Evolutionary conservation across 352 stramenopile genomes (phyloP).

Genomic region (Phytophthora quininea): DNA sequence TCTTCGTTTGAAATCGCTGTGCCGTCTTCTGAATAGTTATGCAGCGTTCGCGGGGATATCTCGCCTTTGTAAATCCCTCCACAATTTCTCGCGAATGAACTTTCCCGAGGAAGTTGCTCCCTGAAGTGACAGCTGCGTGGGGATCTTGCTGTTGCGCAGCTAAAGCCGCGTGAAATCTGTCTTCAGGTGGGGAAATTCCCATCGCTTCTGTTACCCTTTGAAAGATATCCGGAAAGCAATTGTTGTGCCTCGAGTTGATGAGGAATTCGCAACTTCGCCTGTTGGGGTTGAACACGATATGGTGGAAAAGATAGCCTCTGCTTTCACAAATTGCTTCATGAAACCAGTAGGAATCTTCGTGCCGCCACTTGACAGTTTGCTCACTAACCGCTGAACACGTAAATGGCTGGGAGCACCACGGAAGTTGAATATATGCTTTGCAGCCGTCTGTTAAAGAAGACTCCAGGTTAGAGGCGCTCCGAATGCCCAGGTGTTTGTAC

Average conservation of each 20-base stretch:
- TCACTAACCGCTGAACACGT: constrained; percentile 66
- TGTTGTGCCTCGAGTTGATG: constrained; percentile 46
- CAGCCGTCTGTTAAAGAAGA: constrained; percentile 50
- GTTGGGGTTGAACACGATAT: constrained; percentile 72
- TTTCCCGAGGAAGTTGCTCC: constrained; percentile 51
- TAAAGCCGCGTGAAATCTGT: constrained; percentile 20
- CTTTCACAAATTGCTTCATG: constrained; percentile 56
- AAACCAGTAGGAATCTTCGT: constrained; percentile 60
- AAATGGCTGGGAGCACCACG: constrained; percentile 58
- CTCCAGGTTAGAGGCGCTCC: no score
- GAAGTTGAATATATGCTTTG: constrained; percentile 80
- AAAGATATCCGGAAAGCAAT: constrained; percentile 63
- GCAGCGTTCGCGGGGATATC: constrained; percentile 45
- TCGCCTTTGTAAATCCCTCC: constrained; percentile 56
- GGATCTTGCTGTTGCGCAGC: constrained; percentile 29
- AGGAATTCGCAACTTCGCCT: constrained; percentile 58
- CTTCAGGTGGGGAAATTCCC: constrained; percentile 24
- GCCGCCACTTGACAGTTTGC: constrained; percentile 57
- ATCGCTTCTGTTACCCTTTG: constrained; percentile 43
- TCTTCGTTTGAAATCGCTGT: constrained; percentile 5
- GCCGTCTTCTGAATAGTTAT: constrained; percentile 18
- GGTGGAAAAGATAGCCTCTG: constrained; percentile 84
- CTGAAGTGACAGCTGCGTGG: constrained; percentile 31
- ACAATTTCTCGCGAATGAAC: constrained; percentile 42
- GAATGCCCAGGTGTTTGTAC: background rate